These are phyloP conservation scores for Lecanicillium sp. DNA, from an alignment of 2,329 filamentous ascomycete species.

Conservation along the genomic window DNA sequence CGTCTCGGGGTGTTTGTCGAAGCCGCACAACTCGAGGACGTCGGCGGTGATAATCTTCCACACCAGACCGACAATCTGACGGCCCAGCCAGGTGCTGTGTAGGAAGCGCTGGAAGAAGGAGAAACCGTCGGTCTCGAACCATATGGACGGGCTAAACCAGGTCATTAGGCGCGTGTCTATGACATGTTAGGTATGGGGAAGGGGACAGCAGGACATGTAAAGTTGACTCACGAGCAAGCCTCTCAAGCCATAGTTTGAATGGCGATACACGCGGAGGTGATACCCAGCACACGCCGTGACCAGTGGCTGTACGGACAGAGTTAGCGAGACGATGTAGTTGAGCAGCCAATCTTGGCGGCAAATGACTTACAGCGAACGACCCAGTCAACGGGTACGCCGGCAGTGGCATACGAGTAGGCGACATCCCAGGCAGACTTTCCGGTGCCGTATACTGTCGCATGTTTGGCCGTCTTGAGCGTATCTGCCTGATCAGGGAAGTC, in stretches of 20 bases:
- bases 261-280: slow-evolving; percentile 58
- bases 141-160: slow-evolving; percentile 71
- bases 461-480: slow-evolving; percentile 35
- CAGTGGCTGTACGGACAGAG: slow-evolving; percentile 27
- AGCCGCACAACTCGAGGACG: slow-evolving; percentile 46
- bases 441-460: slow-evolving; percentile 52
- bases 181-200: neutral
- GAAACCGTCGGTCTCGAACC: slow-evolving; percentile 59
- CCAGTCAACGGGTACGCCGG: slow-evolving; percentile 52
- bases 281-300: slow-evolving; percentile 55
- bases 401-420: slow-evolving; percentile 53
- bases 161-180: slow-evolving; percentile 59
- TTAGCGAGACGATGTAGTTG: neutral
- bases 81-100: slow-evolving; percentile 52
- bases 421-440: slow-evolving; percentile 62
- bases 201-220: slow-evolving; percentile 37
- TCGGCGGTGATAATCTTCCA: slow-evolving; percentile 54
- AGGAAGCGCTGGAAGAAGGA: slow-evolving; percentile 47
- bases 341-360: neutral
- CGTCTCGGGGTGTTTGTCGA: slow-evolving; percentile 46
- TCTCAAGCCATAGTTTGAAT: slow-evolving; percentile 61
- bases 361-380: slow-evolving; percentile 44
- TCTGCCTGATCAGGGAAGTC: slow-evolving; percentile 37
- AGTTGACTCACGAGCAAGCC: slow-evolving; percentile 47
- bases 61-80: slow-evolving; percentile 49